Conservation (phyloP, 805 yeast species). For the Wickerhamiella azyma region DNA sequence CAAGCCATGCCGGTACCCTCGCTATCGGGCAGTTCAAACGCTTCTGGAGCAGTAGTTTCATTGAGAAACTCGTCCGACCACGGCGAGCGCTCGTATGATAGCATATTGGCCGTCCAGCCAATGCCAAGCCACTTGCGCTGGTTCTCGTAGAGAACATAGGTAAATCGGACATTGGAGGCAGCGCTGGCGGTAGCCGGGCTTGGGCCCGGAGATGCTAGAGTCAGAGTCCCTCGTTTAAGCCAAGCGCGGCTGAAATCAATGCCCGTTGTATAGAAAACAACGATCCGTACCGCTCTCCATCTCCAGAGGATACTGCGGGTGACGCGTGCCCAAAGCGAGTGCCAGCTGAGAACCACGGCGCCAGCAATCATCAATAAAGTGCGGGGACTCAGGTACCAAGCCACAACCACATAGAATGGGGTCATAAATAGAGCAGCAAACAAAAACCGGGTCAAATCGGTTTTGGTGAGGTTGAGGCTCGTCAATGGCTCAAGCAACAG, state of each 20-base stretch:
- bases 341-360: conserved; percentile 56
- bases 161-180: conserved; percentile 32
- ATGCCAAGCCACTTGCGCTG: conserved; percentile 96
- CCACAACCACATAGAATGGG: conserved; percentile 63
- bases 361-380: conserved; percentile 47
- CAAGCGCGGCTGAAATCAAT: conserved; percentile 24
- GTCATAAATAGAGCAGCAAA: conserved; percentile 77
- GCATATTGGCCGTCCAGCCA: conserved; percentile 90
- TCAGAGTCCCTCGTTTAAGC: neutral
- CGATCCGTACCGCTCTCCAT: conserved; percentile 51
- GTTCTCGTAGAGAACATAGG: conserved; percentile 85
- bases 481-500: conserved; percentile 70
- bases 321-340: conserved; percentile 73
- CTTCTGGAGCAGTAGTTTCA: conserved; percentile 64
- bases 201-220: neutral
- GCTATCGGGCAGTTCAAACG: conserved; percentile 68
- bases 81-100: conserved; percentile 85
- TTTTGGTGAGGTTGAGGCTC: conserved; percentile 49
- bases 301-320: conserved; percentile 79
- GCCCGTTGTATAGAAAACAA: conserved; percentile 77
- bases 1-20: conserved; percentile 59
- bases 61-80: conserved; percentile 96
- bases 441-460: conserved; percentile 65
- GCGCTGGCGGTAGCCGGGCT: neutral
- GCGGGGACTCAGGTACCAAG: conserved; percentile 52